A percentile compares a stretch with the other conserved stretches of the same genome.
phyloP scores from a whole-genome alignment of 257 asterid species.

The Solanum arcanum region DNA sequence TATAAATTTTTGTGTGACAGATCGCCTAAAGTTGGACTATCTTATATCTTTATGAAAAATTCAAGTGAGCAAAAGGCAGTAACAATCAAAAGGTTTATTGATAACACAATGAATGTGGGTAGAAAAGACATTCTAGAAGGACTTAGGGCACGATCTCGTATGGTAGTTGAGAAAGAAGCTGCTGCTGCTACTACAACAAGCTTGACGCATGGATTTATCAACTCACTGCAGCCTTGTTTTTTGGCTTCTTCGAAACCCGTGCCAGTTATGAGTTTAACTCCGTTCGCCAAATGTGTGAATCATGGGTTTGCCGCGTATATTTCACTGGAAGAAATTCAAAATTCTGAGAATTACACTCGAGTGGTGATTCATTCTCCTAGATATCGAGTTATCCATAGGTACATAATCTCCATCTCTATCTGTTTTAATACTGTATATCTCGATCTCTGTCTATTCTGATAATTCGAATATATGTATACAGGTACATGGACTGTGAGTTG shows the following conservation, averaged over 20 bases:
- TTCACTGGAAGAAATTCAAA: constrained; percentile 1
- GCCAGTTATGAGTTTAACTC: neutral
- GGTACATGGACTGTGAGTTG: neutral
- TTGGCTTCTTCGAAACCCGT: neutral
- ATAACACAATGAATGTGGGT: neutral
- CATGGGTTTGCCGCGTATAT: constrained; percentile 17
- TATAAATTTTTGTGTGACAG: neutral
- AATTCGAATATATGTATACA: neutral
- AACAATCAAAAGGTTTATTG: neutral
- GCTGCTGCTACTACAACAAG: neutral
- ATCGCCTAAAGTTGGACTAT: neutral
- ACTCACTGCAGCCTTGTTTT: neutral
- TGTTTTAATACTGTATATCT: neutral
- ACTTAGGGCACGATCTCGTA: neutral
- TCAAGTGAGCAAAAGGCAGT: neutral
- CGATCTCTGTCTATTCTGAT: neutral
- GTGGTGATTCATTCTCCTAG: neutral
- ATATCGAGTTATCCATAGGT: constrained; percentile 4
- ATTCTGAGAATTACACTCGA: constrained; percentile 8
- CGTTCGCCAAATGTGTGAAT: constrained; percentile 10
- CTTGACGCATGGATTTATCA: neutral
- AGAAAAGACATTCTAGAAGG: neutral
- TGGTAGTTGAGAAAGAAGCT: neutral
- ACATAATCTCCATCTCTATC: neutral
- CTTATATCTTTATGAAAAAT: neutral